These are phyloP conservation scores for Aspergillus jensenii DNA, from an alignment of 2,329 filamentous ascomycete species.

Conservation along the genomic window DNA sequence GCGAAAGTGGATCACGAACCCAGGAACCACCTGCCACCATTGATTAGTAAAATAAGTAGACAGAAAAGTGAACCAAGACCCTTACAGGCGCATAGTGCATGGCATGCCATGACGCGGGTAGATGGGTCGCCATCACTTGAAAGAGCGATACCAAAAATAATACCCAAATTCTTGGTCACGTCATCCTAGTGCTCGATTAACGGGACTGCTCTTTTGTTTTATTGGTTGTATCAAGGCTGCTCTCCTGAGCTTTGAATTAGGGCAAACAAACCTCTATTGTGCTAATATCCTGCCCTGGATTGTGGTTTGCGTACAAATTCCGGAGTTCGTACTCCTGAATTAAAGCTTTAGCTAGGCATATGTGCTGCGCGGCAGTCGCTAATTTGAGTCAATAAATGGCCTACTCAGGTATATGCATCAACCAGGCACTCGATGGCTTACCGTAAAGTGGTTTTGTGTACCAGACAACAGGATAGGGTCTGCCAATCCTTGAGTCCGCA, in stretches of 20 bases:
- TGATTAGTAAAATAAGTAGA: not conserved
- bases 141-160: slow-evolving; percentile 34
- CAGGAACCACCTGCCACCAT: slow-evolving; percentile 25
- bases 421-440: slow-evolving; percentile 11
- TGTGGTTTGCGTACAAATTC: slow-evolving; percentile 6
- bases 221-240: not conserved
- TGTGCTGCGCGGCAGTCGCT: slow-evolving; percentile 35
- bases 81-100: slow-evolving; percentile 35
- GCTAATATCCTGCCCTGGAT: slow-evolving; percentile 16
- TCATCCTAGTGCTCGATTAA: slow-evolving; percentile 20
- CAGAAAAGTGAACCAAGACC: not conserved
- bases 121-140: slow-evolving; percentile 35
- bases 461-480: slow-evolving; percentile 35
- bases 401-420: not conserved
- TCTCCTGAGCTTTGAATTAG: no score
- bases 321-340: slow-evolving; percentile 26
- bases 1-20: slow-evolving; percentile 31
- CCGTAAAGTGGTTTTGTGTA: slow-evolving; percentile 34
- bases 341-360: slow-evolving; percentile 34
- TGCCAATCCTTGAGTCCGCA: slow-evolving; percentile 25
- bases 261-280: slow-evolving; percentile 24
- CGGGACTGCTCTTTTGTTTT: not conserved
- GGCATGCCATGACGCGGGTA: slow-evolving; percentile 33
- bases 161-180: slow-evolving; percentile 27
- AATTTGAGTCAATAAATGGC: not conserved